Evolutionary conservation across 2,329 filamentous ascomycete species (phyloP).

Genomic region (Penicillium sp.): DNA sequence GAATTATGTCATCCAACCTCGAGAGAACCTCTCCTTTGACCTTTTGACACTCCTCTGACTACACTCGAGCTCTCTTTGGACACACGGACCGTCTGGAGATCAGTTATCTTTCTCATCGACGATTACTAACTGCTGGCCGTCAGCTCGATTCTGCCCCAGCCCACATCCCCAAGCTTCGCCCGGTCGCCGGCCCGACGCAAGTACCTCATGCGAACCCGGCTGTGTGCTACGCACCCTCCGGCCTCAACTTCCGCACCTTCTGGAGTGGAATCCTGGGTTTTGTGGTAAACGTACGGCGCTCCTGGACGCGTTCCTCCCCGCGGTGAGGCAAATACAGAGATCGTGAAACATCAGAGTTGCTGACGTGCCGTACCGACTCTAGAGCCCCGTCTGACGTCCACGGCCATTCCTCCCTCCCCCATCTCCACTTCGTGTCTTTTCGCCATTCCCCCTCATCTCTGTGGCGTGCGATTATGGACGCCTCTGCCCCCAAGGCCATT

Average conservation of each 20-base stretch:
- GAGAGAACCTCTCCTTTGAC: conserved; percentile 11
- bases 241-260: conserved; percentile 19
- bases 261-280: conserved; percentile 19
- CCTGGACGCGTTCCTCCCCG: neutral
- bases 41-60: conserved; percentile 19
- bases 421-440: conserved; percentile 20
- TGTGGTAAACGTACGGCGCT: conserved; percentile 16
- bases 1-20: conserved; percentile 30
- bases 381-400: conserved; percentile 29
- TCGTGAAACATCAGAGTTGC: conserved; percentile 13
- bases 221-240: conserved; percentile 26
- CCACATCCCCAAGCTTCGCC: too few species aligned
- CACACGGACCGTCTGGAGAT: too few species aligned
- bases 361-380: conserved; percentile 23
- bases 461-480: conserved; percentile 36
- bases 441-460: conserved; percentile 16
- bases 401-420: conserved; percentile 18
- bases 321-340: neutral
- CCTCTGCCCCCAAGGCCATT: conserved; percentile 33
- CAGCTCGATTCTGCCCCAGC: neutral
- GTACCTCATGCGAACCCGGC: conserved; percentile 29
- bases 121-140: too few species aligned
- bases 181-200: conserved; percentile 6
- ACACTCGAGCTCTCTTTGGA: conserved; percentile 3
- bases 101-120: too few species aligned